These are phyloP conservation scores for Persicaria maculosa DNA, from an alignment of 148 eudicot genomes.

Conservation along the genomic window DNA sequence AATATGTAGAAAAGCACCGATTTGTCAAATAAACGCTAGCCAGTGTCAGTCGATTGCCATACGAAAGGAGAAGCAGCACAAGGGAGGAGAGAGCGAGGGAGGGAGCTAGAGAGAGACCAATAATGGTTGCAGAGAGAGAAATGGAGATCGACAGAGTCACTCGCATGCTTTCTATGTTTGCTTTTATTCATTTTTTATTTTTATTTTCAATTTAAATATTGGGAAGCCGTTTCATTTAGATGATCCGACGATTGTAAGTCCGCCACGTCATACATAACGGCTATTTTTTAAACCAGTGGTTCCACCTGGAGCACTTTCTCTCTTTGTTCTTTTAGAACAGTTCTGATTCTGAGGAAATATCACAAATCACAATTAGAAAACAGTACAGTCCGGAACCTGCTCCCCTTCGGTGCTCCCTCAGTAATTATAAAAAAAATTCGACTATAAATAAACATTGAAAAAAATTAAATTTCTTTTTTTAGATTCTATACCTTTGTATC, in stretches of 20 bases:
- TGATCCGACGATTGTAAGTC: not conserved
- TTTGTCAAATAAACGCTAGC: not conserved
- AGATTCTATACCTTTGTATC: no score
- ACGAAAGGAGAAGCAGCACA: not conserved
- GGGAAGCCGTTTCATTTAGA: not conserved
- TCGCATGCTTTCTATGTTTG: not conserved
- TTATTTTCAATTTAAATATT: not conserved
- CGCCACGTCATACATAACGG: not conserved
- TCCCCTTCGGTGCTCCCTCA: no score
- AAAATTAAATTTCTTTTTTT: no score
- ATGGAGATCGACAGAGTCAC: not conserved
- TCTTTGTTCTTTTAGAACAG: no score
- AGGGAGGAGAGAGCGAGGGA: not conserved
- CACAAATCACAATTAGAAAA: no score
- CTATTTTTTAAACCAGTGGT: not conserved
- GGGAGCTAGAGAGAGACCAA: constrained; percentile 4
- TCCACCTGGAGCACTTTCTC: no score
- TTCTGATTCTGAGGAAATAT: no score
- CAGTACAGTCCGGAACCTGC: no score
- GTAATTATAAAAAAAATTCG: no score
- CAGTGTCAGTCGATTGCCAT: not conserved
- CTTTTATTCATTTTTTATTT: not conserved
- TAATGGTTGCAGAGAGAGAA: constrained; percentile 7
- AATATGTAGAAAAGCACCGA: not conserved
- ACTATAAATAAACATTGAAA: no score